Base-by-base conservation (phyloP, 495 filamentous ascomycete species). In the Letharia lupina region DNA sequence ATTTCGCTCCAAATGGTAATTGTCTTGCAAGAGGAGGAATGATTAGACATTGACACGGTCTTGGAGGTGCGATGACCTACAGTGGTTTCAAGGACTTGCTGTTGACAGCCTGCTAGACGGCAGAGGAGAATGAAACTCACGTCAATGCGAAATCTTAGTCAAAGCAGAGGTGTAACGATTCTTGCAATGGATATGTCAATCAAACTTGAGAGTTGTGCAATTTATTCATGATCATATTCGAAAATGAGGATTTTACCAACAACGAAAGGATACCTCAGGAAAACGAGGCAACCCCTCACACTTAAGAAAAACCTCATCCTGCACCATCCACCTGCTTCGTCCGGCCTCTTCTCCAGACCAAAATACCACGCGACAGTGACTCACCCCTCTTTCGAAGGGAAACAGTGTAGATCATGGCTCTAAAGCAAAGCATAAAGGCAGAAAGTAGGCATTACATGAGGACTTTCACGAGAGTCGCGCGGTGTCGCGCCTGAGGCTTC, bases 401-500 rank as follows among this genome's bases (percentile, higher is more conserved):
- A 65, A 67, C 48, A 65, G 8, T 54, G 61, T 52, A 65, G 48
- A 67, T 67, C 67, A 18, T 31, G 44, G 40, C 60, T 60, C 60
- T 50, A 50, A 35, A 59, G 41, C 37, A 37, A 33, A 33, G 50
- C 50, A 31, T 23, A 1, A 13, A 33, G 5, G 11, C 23, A 33
- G 5, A 33, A 6, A 33, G 11, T 12, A 18, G 57, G 41, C 28
- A 61, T 56, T 31, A 10, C 42, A 42, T 41, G 50, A 35, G 50
- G 23, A 39, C 3, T 40, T 56, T 56, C 66, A 67, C 70, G 70
- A 65, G 40, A 52, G 40, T 58, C 28, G 44, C 66, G 61, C 66
- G 70, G 61, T 72, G 63, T 64, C 70, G 70, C 69, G 64, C 69
- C 67, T 70, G 60, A 69, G 61, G 58, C 59, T 60, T 60, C 40